Evolutionary conservation across 1,139 yeast genomes (phyloP), one percentile per base, ranked within the genome.

Genomic region (Blastobotrys illinoisensis): DNA sequence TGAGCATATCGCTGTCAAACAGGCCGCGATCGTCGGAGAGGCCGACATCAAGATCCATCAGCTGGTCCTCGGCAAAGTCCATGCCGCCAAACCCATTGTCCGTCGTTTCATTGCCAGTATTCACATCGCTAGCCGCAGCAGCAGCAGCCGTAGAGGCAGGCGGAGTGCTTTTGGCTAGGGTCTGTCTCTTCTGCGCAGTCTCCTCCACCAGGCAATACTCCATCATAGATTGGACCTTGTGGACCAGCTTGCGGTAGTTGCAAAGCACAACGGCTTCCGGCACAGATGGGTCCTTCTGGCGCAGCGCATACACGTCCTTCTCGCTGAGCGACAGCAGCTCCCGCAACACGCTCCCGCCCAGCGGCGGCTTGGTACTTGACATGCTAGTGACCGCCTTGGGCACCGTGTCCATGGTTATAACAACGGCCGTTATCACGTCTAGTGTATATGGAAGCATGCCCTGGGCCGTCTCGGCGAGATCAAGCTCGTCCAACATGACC

Each of bases 401-500:
- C 11, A 54, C 50, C n/a, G 59, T 54, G 48, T 59, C 58, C 18
- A 55, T 44, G 3, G 54, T 52, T 11, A 56, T 46, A 1, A 60
- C 50, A 28, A 61, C 24, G 1, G 60, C 54, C 9, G 66, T 54
- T 1, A 62, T 54, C 18, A 62, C 63, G 21, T 65, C 68, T 52
- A 65, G 48, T 0, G 64, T 56, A 50, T 58, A 53, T 14, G 55
- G 57, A 40, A 62, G 58, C 7, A 62, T 58, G 3, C 67, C 66
- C 46, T 61, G 64, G 9, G 59, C 53, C 16, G 40, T 32, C 21
- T 63, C 63, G 0, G 67, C 63, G n/a, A 57, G 54, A 14, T 62
- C 65, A 7, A 67, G 57, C 50, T 63, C 66, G 28, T 63, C 67
- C 11, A 67, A 55, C 26, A 67, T 47, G 21, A 60, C 54, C 24